These are phyloP conservation scores for Fusarium liriodendri DNA, from an alignment of 2,329 filamentous ascomycete genomes.

Conservation along the genomic window DNA sequence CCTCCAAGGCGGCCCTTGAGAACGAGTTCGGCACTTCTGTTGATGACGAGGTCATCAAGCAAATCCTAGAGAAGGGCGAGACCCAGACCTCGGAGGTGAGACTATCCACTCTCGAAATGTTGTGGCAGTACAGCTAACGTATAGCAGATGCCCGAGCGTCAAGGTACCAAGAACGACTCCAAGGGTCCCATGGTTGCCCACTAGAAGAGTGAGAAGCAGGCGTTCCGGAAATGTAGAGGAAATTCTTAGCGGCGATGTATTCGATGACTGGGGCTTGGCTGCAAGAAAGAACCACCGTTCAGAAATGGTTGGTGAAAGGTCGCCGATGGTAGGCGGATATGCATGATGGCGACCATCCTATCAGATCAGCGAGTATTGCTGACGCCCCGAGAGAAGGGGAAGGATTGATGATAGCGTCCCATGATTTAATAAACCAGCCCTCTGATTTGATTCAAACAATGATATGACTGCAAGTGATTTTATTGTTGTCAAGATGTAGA, in stretches of 20 bases:
- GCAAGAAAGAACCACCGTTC: conserved; percentile 16
- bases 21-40: conserved; percentile 87
- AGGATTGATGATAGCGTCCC: conserved; percentile 33
- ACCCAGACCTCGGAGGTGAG: conserved; percentile 70
- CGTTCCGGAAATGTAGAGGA: conserved; percentile 9
- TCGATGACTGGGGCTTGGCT: conserved; percentile 3
- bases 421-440: conserved; percentile 25
- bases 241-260: not conserved
- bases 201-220: conserved; percentile 44
- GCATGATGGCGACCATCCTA: conserved; percentile 13
- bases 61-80: conserved; percentile 82
- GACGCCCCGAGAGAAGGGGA: conserved; percentile 37
- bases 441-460: conserved; percentile 12
- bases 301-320: conserved; percentile 26
- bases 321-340: not conserved
- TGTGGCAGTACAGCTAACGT: conserved; percentile 6
- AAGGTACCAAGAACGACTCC: conserved; percentile 65
- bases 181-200: conserved; percentile 57
- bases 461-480: not conserved
- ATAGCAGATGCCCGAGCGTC: conserved; percentile 62
- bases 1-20: conserved; percentile 80
- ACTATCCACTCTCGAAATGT: not conserved
- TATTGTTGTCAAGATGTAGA: not conserved
- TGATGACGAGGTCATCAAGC: conserved; percentile 83
- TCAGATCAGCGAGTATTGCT: conserved; percentile 3